phyloP scores from a whole-genome alignment of 495 filamentous ascomycete species.

The Penicillium bialowiezense region DNA sequence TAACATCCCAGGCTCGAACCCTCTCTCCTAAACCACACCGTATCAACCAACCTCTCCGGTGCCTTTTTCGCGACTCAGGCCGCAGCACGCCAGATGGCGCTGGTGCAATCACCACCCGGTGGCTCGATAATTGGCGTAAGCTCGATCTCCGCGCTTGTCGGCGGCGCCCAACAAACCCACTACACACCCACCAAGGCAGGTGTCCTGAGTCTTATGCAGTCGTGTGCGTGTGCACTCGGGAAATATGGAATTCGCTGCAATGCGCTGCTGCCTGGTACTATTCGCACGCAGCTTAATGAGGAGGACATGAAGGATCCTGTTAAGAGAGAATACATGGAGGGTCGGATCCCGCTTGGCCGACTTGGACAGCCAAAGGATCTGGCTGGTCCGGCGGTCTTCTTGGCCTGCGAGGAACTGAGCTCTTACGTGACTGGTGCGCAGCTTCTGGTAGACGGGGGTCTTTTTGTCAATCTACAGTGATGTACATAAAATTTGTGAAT shows the following conservation, averaged over 20 bases:
- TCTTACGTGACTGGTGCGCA: constrained; percentile 81
- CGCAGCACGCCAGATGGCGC: constrained; percentile 75
- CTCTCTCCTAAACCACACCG: constrained; percentile 60
- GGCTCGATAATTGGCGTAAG: constrained; percentile 82
- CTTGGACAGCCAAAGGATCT: constrained; percentile 67
- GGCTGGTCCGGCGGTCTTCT: constrained; percentile 80
- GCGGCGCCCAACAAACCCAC: constrained; percentile 75
- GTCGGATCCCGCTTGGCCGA: constrained; percentile 74
- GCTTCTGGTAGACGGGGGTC: constrained; percentile 80
- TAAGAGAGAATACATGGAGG: constrained; percentile 84
- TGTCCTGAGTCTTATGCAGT: constrained; percentile 80
- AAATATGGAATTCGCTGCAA: constrained; percentile 78
- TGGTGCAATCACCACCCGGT: constrained; percentile 53
- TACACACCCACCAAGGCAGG: constrained; percentile 94
- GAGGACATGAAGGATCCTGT: constrained; percentile 63
- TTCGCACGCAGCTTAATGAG: constrained; percentile 84
- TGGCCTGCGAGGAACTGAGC: constrained; percentile 74
- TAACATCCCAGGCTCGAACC: constrained; percentile 44
- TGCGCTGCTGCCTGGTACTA: constrained; percentile 80
- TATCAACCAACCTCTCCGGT: constrained; percentile 79
- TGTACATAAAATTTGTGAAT: not conserved
- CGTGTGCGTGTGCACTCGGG: constrained; percentile 73
- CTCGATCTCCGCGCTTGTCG: constrained; percentile 82
- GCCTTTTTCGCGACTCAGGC: constrained; percentile 85
- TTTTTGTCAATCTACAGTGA: constrained; percentile 67